A percentile compares a stretch with the other conserved stretches of the same genome.
Evolutionary conservation across 257 asterid species (phyloP).

Genomic region (Paraleonurus japonicus): DNA sequence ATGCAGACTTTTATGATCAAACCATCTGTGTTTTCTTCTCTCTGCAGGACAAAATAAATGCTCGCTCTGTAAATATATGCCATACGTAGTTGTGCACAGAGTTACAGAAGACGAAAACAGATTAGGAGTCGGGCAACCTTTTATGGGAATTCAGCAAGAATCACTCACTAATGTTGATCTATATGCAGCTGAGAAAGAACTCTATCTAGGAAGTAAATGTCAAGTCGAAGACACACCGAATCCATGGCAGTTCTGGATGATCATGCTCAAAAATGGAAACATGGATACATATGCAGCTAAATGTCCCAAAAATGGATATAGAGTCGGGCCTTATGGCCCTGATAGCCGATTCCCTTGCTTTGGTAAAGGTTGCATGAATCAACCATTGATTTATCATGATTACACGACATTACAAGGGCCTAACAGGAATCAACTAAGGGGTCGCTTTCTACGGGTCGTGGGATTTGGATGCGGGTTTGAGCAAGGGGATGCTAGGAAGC

Average conservation of each 20-base stretch:
- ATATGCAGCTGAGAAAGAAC: conserved; percentile 68
- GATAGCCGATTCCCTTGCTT: conserved; percentile 62
- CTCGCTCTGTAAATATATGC: conserved; percentile 43
- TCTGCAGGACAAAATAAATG: conserved; percentile 29
- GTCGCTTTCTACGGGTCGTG: conserved; percentile 76
- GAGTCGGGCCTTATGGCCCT: conserved; percentile 52
- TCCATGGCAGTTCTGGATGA: conserved; percentile 96
- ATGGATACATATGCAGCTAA: conserved; percentile 76
- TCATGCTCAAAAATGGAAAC: conserved; percentile 82
- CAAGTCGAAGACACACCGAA: conserved; percentile 60
- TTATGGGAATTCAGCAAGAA: conserved; percentile 39
- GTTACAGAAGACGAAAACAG: conserved; percentile 48
- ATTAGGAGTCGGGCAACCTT: conserved; percentile 57
- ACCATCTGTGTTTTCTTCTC: neutral
- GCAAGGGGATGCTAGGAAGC: conserved; percentile 20
- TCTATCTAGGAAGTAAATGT: conserved; percentile 64
- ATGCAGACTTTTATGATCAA: neutral
- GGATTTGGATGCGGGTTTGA: conserved; percentile 36
- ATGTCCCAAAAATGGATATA: conserved; percentile 70
- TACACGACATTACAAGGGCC: conserved; percentile 57
- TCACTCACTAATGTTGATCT: conserved; percentile 44
- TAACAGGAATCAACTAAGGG: conserved; percentile 42
- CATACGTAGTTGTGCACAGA: conserved; percentile 34
- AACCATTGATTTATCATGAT: conserved; percentile 66
- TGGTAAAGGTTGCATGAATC: conserved; percentile 81